Conservation (phyloP, 495 filamentous ascomycete species). For the Halenospora varia region DNA sequence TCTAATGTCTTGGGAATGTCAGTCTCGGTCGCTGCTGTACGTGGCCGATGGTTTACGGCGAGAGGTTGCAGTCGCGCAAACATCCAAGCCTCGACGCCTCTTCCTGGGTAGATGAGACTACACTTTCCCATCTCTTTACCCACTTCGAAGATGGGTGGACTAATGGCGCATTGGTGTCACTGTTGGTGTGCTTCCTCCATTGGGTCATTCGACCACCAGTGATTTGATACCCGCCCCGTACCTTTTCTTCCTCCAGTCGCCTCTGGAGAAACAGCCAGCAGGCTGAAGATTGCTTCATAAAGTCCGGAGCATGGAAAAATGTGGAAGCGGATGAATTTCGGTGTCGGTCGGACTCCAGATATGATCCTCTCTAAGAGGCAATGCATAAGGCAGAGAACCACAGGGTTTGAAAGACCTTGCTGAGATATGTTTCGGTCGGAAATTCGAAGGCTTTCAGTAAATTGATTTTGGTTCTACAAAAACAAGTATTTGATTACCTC, state of each 20-base stretch:
- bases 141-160: background rate
- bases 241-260: background rate
- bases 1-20: background rate
- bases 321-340: background rate
- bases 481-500: background rate
- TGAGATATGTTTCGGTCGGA: background rate
- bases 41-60: too few relatives aligned
- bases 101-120: background rate
- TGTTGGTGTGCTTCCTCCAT: background rate
- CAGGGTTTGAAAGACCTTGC: background rate
- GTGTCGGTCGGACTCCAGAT: background rate
- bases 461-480: background rate
- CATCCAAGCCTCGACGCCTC: background rate
- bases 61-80: background rate
- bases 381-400: background rate
- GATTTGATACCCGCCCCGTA: background rate
- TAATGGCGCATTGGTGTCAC: background rate
- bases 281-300: background rate
- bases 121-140: background rate
- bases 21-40: background rate
- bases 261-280: background rate
- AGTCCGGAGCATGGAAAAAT: background rate
- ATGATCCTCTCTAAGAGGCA: background rate
- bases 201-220: background rate
- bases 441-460: background rate